These are phyloP conservation scores for Anthracocystis setariae DNA, from an alignment of 1,284 basidiomycete species.

Conservation along the genomic window DNA sequence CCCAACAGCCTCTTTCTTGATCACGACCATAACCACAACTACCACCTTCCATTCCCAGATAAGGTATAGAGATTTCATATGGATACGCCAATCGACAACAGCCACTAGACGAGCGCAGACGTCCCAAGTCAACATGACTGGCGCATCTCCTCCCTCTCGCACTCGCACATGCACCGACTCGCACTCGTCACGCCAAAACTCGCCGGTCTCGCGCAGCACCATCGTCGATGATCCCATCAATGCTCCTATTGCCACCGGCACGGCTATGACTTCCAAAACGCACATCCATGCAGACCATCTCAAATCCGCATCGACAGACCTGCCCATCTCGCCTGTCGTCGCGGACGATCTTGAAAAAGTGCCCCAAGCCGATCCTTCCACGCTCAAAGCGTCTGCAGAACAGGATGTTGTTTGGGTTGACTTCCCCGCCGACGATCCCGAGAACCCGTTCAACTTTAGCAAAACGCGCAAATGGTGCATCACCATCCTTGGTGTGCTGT, in stretches of 20 bases:
- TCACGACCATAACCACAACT: no score
- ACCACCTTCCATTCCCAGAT: no score
- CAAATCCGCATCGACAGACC: not conserved
- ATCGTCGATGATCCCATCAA: conserved; percentile 7
- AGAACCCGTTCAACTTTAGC: conserved; percentile 74
- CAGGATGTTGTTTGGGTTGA: conserved; percentile 72
- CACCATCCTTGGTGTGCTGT: conserved; percentile 73
- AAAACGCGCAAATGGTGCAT: conserved; percentile 73
- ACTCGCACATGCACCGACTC: conserved; percentile 27
- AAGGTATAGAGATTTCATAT: no score
- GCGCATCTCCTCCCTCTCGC: conserved; percentile 18
- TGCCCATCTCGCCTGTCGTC: not conserved
- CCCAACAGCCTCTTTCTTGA: no score
- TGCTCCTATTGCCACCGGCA: not conserved
- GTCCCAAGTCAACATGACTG: conserved; percentile 23
- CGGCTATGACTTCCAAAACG: not conserved
- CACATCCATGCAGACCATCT: not conserved
- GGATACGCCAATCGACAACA: not conserved
- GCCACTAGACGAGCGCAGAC: conserved; percentile 4
- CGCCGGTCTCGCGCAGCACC: conserved; percentile 20
- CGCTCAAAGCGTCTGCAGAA: not conserved
- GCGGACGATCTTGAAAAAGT: conserved; percentile 33
- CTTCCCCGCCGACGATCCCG: conserved; percentile 70
- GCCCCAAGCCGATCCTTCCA: conserved; percentile 12
- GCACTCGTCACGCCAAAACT: conserved; percentile 22